These are phyloP conservation scores for Malassezia arunalokei DNA, from an alignment of 1,284 basidiomycete species.

Conservation along the genomic window DNA sequence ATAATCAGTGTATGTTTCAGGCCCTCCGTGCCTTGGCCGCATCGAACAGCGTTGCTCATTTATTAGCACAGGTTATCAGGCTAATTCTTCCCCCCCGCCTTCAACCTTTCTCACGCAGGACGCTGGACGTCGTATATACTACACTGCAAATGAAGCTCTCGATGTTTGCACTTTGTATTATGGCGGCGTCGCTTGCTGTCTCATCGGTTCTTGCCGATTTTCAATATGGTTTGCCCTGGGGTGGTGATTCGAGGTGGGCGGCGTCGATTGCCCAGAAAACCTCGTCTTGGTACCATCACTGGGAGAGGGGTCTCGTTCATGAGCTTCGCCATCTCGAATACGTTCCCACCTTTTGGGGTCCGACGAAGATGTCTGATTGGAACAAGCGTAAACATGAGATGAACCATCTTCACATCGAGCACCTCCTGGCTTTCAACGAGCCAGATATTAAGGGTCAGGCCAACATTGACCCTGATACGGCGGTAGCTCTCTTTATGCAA, in stretches of 20 bases:
- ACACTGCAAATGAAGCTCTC: conserved; percentile 19
- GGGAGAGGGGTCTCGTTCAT: conserved; percentile 29
- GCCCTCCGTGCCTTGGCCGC: no score
- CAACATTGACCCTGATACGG: conserved; percentile 24
- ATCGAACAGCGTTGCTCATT: no score
- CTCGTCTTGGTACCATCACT: conserved; percentile 41
- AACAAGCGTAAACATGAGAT: conserved; percentile 24
- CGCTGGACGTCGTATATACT: conserved; percentile 8
- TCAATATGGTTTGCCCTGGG: conserved; percentile 34
- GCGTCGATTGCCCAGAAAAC: conserved; percentile 23
- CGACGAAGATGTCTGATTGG: conserved; percentile 26
- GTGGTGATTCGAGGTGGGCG: conserved; percentile 30
- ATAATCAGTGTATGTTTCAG: no score
- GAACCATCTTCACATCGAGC: conserved; percentile 15
- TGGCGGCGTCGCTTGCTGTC: conserved; percentile 8
- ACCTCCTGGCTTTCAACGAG: conserved; percentile 38
- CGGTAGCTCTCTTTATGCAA: conserved; percentile 29
- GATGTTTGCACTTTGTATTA: conserved; percentile 13
- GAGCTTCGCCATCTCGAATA: conserved; percentile 27
- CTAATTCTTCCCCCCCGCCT: not conserved
- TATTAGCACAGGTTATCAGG: no score
- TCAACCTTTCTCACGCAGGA: not conserved
- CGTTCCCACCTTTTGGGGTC: conserved; percentile 40
- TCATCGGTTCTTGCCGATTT: conserved; percentile 10
- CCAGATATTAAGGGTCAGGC: conserved; percentile 34